phyloP scores from a whole-genome alignment of 2,329 filamentous ascomycete species.

The Cryphonectria radicalis region DNA sequence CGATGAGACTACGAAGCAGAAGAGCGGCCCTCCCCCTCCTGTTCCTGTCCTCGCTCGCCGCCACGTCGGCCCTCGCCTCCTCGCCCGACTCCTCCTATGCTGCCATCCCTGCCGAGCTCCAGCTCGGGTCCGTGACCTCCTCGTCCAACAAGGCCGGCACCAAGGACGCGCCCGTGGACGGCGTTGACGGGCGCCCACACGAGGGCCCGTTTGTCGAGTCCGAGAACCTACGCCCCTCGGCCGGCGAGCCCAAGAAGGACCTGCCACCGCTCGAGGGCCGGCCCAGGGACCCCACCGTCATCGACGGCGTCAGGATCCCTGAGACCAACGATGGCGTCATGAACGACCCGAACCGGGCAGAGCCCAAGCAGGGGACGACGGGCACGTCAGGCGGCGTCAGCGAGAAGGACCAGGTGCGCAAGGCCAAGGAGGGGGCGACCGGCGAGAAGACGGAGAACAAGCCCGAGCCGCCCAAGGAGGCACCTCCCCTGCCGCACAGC shows the following conservation, averaged over 20 bases:
- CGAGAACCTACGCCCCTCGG: slow-evolving; percentile 43
- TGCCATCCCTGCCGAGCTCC: slow-evolving; percentile 29
- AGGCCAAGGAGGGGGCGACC: slow-evolving; percentile 67
- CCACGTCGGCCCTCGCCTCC: slow-evolving; percentile 45
- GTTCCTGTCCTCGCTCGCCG: slow-evolving; percentile 60
- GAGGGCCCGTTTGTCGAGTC: slow-evolving; percentile 78
- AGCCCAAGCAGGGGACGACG: slow-evolving; percentile 82
- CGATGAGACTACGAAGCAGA: slow-evolving; percentile 63
- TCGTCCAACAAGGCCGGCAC: slow-evolving; percentile 48
- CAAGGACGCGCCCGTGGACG: slow-evolving; percentile 88
- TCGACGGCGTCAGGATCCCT: slow-evolving; percentile 65
- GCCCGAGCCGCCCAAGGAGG: slow-evolving; percentile 84
- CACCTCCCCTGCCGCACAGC: slow-evolving; percentile 78
- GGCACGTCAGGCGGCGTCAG: slow-evolving; percentile 90
- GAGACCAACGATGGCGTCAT: slow-evolving; percentile 81
- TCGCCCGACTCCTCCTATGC: slow-evolving; percentile 31
- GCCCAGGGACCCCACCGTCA: slow-evolving; percentile 55
- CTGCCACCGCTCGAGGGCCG: slow-evolving; percentile 53
- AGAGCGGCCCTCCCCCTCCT: slow-evolving; percentile 63
- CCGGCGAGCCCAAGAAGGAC: slow-evolving; percentile 42
- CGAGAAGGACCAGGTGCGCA: slow-evolving; percentile 79
- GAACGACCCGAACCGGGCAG: slow-evolving; percentile 79
- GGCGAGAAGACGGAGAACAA: slow-evolving; percentile 72
- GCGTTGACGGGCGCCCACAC: slow-evolving; percentile 91
- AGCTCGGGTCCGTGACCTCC: slow-evolving; percentile 23